phyloP scores from a whole-genome alignment of 1,284 basidiomycete species.

The Anthracocystis walkeri region DNA sequence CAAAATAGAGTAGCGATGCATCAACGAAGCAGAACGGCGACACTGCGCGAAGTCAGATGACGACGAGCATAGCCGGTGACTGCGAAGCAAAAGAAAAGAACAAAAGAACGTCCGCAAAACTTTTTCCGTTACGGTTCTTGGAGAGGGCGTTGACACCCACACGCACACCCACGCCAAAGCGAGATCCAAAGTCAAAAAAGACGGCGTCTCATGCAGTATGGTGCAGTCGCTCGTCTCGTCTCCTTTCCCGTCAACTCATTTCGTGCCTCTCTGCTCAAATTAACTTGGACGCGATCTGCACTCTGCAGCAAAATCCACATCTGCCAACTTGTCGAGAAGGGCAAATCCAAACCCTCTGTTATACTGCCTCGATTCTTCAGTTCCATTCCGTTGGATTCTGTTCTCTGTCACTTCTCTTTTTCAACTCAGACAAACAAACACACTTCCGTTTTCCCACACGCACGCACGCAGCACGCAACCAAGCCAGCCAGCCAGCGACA shows the following conservation, averaged over 20 bases:
- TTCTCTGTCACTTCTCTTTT: background rate
- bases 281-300: conserved; percentile 12
- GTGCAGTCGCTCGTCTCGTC: background rate
- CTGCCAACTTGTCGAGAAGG: background rate
- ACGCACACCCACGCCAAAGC: too few relatives aligned
- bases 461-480: background rate
- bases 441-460: background rate
- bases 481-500: background rate
- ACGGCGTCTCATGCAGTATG: conserved; percentile 6
- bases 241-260: background rate
- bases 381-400: conserved; percentile 1
- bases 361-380: background rate
- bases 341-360: background rate
- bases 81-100: background rate
- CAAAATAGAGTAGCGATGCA: conserved; percentile 9
- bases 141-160: too few relatives aligned
- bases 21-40: too few relatives aligned
- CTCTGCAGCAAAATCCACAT: conserved; percentile 11
- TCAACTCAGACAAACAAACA: conserved; percentile 8
- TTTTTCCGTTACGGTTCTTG: too few relatives aligned
- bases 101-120: background rate
- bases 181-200: background rate
- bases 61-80: background rate
- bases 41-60: background rate
- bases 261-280: background rate